Conservation (phyloP, 495 filamentous ascomycete genomes). For the Hypoxylon crocopeplum region DNA sequence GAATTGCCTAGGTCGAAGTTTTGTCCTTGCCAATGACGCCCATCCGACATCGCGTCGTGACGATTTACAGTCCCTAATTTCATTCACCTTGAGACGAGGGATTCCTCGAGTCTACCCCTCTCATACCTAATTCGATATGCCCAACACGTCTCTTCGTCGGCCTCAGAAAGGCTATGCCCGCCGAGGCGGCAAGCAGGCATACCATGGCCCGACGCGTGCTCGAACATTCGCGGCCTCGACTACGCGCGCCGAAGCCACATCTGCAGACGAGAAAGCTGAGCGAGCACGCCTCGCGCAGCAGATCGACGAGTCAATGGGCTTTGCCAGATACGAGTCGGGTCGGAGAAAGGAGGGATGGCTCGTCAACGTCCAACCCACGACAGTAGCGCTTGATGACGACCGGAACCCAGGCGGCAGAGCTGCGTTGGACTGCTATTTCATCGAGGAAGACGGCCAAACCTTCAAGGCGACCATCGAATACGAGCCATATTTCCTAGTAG, state of each 20-base stretch:
- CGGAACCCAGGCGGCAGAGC: slow-evolving; percentile 79
- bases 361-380: slow-evolving; percentile 90
- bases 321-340: slow-evolving; percentile 89
- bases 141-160: slow-evolving; percentile 55
- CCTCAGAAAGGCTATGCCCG: slow-evolving; percentile 61
- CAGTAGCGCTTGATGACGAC: slow-evolving; percentile 73
- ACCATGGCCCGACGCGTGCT: slow-evolving; percentile 56
- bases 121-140: slow-evolving; percentile 40
- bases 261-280: slow-evolving; percentile 84
- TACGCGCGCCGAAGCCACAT: slow-evolving; percentile 80
- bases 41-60: background rate
- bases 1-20: background rate
- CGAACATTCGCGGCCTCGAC: slow-evolving; percentile 82
- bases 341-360: slow-evolving; percentile 90
- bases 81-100: slow-evolving; percentile 4
- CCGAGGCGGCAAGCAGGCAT: slow-evolving; percentile 59
- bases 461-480: slow-evolving; percentile 98
- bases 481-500: slow-evolving; percentile 95
- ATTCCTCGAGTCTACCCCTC: slow-evolving; percentile 5
- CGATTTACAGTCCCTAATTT: slow-evolving; percentile 5
- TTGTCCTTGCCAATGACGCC: slow-evolving; percentile 22
- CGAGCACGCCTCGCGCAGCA: slow-evolving; percentile 79
- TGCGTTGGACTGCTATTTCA: slow-evolving; percentile 95
- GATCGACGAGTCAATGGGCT: slow-evolving; percentile 95
- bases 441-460: slow-evolving; percentile 88